These are phyloP conservation scores for Rhamnella rubrinervis DNA, from an alignment of 331 rosid genomes.

Conservation along the genomic window DNA sequence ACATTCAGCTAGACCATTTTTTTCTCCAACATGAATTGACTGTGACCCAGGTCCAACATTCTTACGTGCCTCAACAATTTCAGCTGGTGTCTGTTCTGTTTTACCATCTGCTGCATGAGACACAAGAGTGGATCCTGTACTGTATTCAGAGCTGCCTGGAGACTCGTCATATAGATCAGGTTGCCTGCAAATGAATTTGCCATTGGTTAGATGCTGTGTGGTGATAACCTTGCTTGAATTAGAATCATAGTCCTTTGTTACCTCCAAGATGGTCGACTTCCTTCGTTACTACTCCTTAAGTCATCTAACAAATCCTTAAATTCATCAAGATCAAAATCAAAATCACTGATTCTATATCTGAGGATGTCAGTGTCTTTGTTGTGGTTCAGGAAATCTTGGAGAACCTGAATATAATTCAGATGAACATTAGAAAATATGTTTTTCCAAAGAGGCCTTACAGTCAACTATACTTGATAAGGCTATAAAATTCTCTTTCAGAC, in stretches of 20 bases:
- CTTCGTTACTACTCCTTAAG: conserved; percentile 56
- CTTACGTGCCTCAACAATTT: conserved; percentile 42
- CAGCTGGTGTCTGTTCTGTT: conserved; percentile 41
- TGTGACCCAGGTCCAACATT: conserved; percentile 47
- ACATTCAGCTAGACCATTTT: conserved; percentile 34
- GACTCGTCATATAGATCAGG: conserved; percentile 75
- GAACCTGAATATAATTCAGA: conserved; percentile 53
- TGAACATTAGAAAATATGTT: conserved; percentile 13
- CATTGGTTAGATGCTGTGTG: conserved; percentile 28
- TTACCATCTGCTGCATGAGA: conserved; percentile 47
- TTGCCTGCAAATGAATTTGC: conserved; percentile 47
- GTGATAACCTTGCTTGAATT: neutral
- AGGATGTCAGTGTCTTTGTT: conserved; percentile 67
- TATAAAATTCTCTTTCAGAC: neutral
- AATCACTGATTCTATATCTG: conserved; percentile 47
- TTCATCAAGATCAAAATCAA: conserved; percentile 70
- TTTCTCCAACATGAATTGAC: conserved; percentile 36
- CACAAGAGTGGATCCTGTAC: conserved; percentile 77
- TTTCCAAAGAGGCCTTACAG: neutral
- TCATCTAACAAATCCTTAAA: conserved; percentile 69
- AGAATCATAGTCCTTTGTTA: conserved; percentile 23
- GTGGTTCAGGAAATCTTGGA: conserved; percentile 81
- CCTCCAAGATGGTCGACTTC: conserved; percentile 73
- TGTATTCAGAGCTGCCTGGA: conserved; percentile 90
- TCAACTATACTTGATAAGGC: neutral